These are phyloP conservation scores for Cytospora schulzeri DNA, from an alignment of 2,329 filamentous ascomycete genomes.

Conservation along the genomic window DNA sequence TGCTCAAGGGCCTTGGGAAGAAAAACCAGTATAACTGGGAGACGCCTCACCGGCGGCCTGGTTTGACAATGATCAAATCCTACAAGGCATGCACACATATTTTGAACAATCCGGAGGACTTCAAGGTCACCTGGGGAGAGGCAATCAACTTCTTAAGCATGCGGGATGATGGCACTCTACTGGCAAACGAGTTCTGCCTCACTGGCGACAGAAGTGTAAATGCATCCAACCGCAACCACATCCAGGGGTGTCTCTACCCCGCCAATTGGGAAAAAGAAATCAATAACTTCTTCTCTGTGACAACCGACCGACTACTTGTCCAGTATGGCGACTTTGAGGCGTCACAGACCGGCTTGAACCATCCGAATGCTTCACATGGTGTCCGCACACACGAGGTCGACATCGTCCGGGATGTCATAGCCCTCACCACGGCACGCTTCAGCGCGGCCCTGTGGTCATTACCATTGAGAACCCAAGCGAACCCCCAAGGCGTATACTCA, in stretches of 20 bases:
- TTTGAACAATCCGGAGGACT: slow-evolving; percentile 54
- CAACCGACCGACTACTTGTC: neutral
- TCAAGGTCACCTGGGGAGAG: slow-evolving; percentile 61
- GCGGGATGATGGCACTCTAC: slow-evolving; percentile 26
- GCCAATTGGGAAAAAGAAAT: neutral
- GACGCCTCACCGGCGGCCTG: slow-evolving; percentile 47
- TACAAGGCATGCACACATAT: slow-evolving; percentile 53
- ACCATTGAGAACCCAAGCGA: slow-evolving; percentile 55
- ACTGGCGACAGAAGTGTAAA: slow-evolving; percentile 2
- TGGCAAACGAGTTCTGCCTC: slow-evolving; percentile 2
- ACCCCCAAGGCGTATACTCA: slow-evolving; percentile 54
- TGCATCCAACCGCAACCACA: neutral
- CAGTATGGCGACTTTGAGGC: neutral
- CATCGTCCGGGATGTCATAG: slow-evolving; percentile 53
- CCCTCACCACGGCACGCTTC: slow-evolving; percentile 57
- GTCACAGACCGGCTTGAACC: neutral
- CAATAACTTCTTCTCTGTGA: slow-evolving; percentile 1
- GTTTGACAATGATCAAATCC: slow-evolving; percentile 53
- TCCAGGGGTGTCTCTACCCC: neutral
- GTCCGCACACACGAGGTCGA: slow-evolving; percentile 61
- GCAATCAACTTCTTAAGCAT: slow-evolving; percentile 50
- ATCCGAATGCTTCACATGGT: slow-evolving; percentile 35
- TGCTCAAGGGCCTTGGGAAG: slow-evolving; percentile 57
- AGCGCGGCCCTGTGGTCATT: slow-evolving; percentile 56
- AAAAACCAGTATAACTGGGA: slow-evolving; percentile 62